Evolutionary conservation across 2,329 filamentous ascomycete species (phyloP).

Genomic region (Pseudopyricularia javanii): DNA sequence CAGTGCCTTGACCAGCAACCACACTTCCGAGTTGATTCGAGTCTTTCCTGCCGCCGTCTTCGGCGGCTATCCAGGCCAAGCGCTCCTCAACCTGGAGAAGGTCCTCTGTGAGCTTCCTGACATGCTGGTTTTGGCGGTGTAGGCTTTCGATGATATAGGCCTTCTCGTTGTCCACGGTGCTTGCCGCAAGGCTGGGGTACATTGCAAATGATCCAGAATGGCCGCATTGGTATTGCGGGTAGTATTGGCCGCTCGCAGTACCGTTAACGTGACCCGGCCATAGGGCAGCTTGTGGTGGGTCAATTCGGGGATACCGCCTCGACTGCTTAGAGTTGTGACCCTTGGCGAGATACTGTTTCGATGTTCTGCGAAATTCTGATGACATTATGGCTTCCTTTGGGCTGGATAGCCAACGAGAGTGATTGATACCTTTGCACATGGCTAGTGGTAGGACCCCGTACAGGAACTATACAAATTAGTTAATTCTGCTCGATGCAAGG

Average conservation of each 20-base stretch:
- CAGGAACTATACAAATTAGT: too few relatives aligned
- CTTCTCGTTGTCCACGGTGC: conserved; percentile 22
- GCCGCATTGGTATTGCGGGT: background rate
- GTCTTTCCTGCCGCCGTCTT: background rate
- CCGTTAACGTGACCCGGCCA: background rate
- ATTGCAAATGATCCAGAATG: background rate
- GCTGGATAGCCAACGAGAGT: too few relatives aligned
- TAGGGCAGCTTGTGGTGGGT: background rate
- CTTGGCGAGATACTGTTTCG: background rate
- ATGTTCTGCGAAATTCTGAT: background rate
- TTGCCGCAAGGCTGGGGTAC: background rate
- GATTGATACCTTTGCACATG: too few relatives aligned
- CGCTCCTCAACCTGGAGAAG: conserved; percentile 23
- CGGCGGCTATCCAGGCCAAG: conserved; percentile 1
- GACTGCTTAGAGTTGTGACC: background rate
- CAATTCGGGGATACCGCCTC: background rate
- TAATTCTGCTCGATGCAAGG: too few relatives aligned
- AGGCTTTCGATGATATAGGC: conserved; percentile 30
- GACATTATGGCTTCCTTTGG: too few relatives aligned
- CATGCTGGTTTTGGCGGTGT: conserved; percentile 23
- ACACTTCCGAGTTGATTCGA: background rate
- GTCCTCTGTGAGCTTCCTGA: conserved; percentile 22
- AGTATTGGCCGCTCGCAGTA: background rate
- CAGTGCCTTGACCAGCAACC: background rate
- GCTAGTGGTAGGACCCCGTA: too few relatives aligned